Conservation (phyloP, 257 asterid genomes). For the Plectranthus barbatus region DNA sequence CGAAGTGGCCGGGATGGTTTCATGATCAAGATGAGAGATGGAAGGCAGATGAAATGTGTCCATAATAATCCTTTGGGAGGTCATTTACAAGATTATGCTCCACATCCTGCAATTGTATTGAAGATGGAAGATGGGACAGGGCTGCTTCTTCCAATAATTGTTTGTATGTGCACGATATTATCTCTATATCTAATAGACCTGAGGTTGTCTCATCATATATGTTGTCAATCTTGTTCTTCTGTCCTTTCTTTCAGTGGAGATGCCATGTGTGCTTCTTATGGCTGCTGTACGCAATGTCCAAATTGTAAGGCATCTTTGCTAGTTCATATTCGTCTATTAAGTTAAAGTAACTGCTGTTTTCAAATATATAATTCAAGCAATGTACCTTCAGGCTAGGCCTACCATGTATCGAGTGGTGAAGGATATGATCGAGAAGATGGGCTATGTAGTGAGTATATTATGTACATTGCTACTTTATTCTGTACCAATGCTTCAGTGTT, state of each 20-base stretch:
- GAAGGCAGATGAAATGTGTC: slow-evolving; percentile 67
- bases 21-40: slow-evolving; percentile 95
- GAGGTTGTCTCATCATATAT: neutral
- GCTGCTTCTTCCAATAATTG: slow-evolving; percentile 87
- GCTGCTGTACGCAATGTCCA: slow-evolving; percentile 92
- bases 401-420: slow-evolving; percentile 87
- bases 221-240: slow-evolving; percentile 3
- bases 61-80: slow-evolving; percentile 80
- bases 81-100: slow-evolving; percentile 71
- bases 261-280: slow-evolving; percentile 95
- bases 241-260: slow-evolving; percentile 67
- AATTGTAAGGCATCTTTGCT: slow-evolving; percentile 41
- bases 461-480: neutral
- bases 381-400: slow-evolving; percentile 70
- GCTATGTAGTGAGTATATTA: slow-evolving; percentile 51
- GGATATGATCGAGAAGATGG: slow-evolving; percentile 96
- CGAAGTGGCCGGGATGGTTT: slow-evolving; percentile 86
- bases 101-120: slow-evolving; percentile 89
- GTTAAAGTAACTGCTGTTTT: neutral
- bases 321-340: neutral
- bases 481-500: neutral
- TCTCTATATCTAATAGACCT: neutral
- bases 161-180: slow-evolving; percentile 41
- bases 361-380: neutral
- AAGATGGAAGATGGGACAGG: slow-evolving; percentile 97